Evolutionary conservation across 768 basidiomycete genomes (phyloP).

Genomic region (Termitomyces sp.): DNA sequence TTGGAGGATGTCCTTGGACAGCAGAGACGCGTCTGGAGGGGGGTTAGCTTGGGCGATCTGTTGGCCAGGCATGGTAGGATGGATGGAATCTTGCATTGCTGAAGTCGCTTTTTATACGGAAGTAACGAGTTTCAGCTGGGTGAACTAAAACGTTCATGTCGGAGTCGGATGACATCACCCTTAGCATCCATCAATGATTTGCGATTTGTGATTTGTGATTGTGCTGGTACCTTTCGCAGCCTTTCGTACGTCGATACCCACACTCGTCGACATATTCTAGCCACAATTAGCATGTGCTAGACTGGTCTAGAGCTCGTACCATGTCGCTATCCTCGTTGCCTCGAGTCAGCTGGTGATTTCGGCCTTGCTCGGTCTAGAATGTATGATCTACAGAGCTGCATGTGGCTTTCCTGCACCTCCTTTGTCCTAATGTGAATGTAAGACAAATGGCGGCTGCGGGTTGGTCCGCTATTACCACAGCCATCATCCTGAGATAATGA

Average conservation of each 20-base stretch:
- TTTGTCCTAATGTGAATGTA: background rate
- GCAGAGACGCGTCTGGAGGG: constrained; percentile 61
- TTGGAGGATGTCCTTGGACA: constrained; percentile 54
- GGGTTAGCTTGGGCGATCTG: constrained; percentile 57
- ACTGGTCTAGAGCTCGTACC: background rate
- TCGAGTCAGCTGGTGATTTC: background rate
- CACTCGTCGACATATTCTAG: background rate
- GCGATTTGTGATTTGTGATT: too few relatives aligned
- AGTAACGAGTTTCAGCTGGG: background rate
- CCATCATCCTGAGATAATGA: background rate
- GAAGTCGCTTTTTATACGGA: background rate
- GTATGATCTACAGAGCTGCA: background rate
- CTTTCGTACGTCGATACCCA: background rate
- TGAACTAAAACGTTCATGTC: background rate
- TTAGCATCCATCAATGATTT: background rate
- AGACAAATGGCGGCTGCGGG: background rate
- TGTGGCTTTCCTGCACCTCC: background rate
- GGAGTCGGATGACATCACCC: background rate
- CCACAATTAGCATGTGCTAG: background rate
- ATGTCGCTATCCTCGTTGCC: background rate
- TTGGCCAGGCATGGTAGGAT: constrained; percentile 48
- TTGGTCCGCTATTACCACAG: background rate
- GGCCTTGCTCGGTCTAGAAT: background rate
- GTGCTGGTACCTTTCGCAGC: background rate
- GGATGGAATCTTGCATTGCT: background rate